Base-by-base conservation (phyloP, 1,139 yeast species). In the Meyerozyma sp. region DNA sequence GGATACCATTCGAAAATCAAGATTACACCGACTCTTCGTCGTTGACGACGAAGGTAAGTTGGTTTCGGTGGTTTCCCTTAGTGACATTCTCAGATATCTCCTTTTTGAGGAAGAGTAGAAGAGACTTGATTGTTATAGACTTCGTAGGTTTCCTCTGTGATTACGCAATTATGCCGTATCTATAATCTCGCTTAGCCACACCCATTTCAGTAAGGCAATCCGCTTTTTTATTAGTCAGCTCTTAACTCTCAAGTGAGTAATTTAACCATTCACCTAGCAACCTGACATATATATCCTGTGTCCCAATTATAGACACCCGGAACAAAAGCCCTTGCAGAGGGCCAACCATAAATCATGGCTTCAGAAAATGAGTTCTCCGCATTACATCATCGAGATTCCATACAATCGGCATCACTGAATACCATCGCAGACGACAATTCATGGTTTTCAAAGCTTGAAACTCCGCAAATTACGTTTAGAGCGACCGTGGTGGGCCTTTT, bases 1-100 rank as follows among this genome's bases (percentile, higher is more conserved):
- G 84, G 97, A 93, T 60, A 91, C 96, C 36, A 89, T 94, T 48
- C 78, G 98, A 57, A 85, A 91, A 55, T 84, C 95, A 34, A 79
- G 98, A 53, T 76, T 93, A 50, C 98, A 94, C 64, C 77, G 99
- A 61, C 77, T 94, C 58, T 89, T 91, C 61, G 93, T 94, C 36
- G 96, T 94, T 26, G 96, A 93, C 61, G 84, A 81, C 32, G 77
- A 78, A 28, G 94, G 95, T 6, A 78, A 73, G 46, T 70, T 93
- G 53, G 69, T 82, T 40, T 95, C 96, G 35, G 93, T 93, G 36
- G 82, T 93, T 46, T 88, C 98, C 1, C 71, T 94, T 57, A 88
- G 96, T 61, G 99, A 94, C 63, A 90, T 93, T 46, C 76, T 94
- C 56, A 80, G 81, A 61, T 94, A 93, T 61, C 79, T 93, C 44